Base-by-base conservation (phyloP, 495 filamentous ascomycete species). In the Trypethelium eluteriae region DNA sequence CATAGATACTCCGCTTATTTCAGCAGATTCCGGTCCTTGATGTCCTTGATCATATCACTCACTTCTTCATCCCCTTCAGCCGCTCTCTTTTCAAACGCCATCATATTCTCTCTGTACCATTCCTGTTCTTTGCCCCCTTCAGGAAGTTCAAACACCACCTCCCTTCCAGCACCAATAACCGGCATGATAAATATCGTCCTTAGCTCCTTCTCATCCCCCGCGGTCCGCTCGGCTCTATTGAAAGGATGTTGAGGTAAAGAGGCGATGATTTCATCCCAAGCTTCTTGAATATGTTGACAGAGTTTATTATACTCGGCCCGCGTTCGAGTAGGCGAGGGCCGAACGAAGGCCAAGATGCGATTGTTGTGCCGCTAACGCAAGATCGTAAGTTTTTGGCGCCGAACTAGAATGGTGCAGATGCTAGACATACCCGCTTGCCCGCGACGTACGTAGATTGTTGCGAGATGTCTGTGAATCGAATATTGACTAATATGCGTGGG, bases 401-500 rank as follows among this genome's bases (percentile, higher is more conserved):
- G 25, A 25, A 25, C 25, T 25, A 25, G 25, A 35, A 66, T 32
- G 66, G 66, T 68, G 25, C 36, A 5, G 16, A 18, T 5, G 32
- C 16, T 56, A 7, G 14, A 66, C n/a, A 36, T 64, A 46, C 6
- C 6, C 7, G 36, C 35, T 16, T 47, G 11, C 32, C 32, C 16
- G 35, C 53, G 5, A 59, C 53, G 18, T 59, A 59, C 14, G 32
- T 36, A 59, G 34, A 59, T 7, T 59, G 53, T 36, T 59, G 5
- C 6, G 67, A 68, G 32, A 57, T 38, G 65, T 74, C 65, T 11
- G 35, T 66, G 64, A 71, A 76, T 5, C 34, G 32, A n/a, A 77
- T 67, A 50, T 75, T 74, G 44, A 76, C 74, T 66, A 77, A 77
- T 41, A 70, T 41, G 11, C 38, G 44, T 5, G 68, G 70, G 6